These are phyloP conservation scores for Magnusiomyces suaveolens DNA, from an alignment of 1,139 yeast genomes.

Conservation along the genomic window DNA sequence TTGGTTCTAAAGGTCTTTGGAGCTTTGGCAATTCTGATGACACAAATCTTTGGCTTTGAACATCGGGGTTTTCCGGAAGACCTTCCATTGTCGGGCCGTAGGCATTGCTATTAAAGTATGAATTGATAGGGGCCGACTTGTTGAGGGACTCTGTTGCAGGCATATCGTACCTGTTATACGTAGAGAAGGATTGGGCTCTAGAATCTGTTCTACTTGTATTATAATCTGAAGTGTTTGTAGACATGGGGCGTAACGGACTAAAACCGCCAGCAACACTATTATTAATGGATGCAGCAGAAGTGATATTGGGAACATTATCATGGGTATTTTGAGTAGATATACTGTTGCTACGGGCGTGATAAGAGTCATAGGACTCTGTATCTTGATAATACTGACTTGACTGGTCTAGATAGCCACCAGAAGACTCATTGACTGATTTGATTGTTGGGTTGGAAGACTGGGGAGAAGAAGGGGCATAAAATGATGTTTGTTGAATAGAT, in stretches of 20 bases:
- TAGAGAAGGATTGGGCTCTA: background rate
- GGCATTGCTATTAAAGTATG: background rate
- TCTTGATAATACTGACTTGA: background rate
- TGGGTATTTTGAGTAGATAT: background rate
- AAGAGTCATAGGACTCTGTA: background rate
- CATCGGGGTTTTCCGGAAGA: background rate
- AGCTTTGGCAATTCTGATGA: constrained; percentile 17
- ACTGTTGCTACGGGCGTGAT: background rate
- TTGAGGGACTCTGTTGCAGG: background rate
- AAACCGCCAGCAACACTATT: background rate
- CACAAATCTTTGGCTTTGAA: background rate
- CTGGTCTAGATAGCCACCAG: background rate
- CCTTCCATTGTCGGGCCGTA: background rate
- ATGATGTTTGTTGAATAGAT: background rate
- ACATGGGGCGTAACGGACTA: background rate
- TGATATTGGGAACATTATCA: background rate
- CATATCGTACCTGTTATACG: background rate
- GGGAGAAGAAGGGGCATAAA: background rate
- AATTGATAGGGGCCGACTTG: background rate
- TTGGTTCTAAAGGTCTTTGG: constrained; percentile 36
- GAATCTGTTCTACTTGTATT: background rate
- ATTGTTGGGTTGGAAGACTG: background rate
- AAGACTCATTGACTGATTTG: background rate
- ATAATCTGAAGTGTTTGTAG: background rate
- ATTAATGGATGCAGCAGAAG: background rate